Percentiles rank a stretch among this genome's conserved stretches.
Conservation (phyloP, 768 basidiomycete genomes). For the Collybia nuda region DNA sequence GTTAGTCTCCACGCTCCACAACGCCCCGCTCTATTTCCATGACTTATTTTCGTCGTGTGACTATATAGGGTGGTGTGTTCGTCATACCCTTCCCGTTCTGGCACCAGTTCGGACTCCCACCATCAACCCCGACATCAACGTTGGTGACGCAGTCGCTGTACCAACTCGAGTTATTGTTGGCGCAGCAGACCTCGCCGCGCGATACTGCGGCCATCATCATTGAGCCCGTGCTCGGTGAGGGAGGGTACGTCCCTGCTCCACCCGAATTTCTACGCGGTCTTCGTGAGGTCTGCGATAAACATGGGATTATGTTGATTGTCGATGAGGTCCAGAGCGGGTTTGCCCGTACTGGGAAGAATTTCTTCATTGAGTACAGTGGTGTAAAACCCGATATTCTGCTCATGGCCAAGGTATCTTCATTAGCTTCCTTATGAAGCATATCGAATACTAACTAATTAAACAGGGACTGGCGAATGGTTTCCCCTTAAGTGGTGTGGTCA, state of each 20-base stretch:
- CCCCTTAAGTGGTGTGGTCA: slow-evolving; percentile 86
- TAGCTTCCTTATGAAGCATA: not conserved
- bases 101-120: slow-evolving; percentile 74
- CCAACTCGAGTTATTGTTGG: slow-evolving; percentile 74
- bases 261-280: slow-evolving; percentile 77
- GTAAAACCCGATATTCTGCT: slow-evolving; percentile 62
- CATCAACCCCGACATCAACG: slow-evolving; percentile 51
- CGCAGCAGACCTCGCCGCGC: slow-evolving; percentile 76
- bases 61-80: slow-evolving; percentile 54
- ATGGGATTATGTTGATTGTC: slow-evolving; percentile 81
- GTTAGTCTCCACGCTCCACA: slow-evolving; percentile 34
- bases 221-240: slow-evolving; percentile 94
- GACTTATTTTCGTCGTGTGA: too few relatives aligned
- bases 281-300: slow-evolving; percentile 80
- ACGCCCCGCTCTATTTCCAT: too few relatives aligned
- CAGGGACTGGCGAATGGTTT: slow-evolving; percentile 90
- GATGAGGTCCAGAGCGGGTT: slow-evolving; percentile 93
- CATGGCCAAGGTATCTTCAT: slow-evolving; percentile 71
- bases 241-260: slow-evolving; percentile 92
- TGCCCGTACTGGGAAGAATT: slow-evolving; percentile 80
- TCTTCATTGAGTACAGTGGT: slow-evolving; percentile 80
- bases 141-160: slow-evolving; percentile 67
- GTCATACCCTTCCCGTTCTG: slow-evolving; percentile 88
- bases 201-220: slow-evolving; percentile 95
- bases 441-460: not conserved